A percentile compares a stretch with the other conserved stretches of the same genome.
Evolutionary conservation across 1,139 yeast genomes (phyloP).

Genomic region (Eremothecium coryli): DNA sequence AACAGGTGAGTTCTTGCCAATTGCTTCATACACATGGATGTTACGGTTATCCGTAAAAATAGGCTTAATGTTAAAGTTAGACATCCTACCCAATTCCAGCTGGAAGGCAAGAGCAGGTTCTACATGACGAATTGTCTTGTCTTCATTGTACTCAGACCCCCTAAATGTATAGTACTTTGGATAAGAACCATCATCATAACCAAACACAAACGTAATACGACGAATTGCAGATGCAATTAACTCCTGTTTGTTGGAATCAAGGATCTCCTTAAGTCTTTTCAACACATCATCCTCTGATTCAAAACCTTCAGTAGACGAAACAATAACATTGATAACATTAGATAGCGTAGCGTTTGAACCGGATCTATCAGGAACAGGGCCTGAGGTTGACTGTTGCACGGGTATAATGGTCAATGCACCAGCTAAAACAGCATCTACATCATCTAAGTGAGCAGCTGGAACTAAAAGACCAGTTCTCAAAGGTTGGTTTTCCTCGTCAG

Average conservation of each 20-base stretch:
- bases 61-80: constrained; percentile 90
- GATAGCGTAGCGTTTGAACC: constrained; percentile 39
- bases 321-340: constrained; percentile 74
- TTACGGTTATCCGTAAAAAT: constrained; percentile 95
- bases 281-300: constrained; percentile 62
- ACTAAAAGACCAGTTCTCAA: constrained; percentile 81
- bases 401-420: constrained; percentile 71
- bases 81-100: constrained; percentile 85
- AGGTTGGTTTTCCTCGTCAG: constrained; percentile 53
- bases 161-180: constrained; percentile 95
- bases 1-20: constrained; percentile 85
- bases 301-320: constrained; percentile 67
- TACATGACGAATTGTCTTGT: constrained; percentile 89
- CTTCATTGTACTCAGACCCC: constrained; percentile 74
- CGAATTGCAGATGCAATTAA: constrained; percentile 66
- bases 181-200: constrained; percentile 73
- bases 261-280: constrained; percentile 50
- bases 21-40: constrained; percentile 93
- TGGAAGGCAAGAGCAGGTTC: constrained; percentile 98
- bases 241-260: constrained; percentile 63
- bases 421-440: constrained; percentile 70
- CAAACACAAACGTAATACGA: constrained; percentile 86
- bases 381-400: constrained; percentile 31
- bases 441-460: constrained; percentile 78
- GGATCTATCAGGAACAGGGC: constrained; percentile 40